Evolutionary conservation across 345 rosid species (phyloP), one percentile per base, ranked within the genome.

Genomic region (Trapa bicornis): DNA sequence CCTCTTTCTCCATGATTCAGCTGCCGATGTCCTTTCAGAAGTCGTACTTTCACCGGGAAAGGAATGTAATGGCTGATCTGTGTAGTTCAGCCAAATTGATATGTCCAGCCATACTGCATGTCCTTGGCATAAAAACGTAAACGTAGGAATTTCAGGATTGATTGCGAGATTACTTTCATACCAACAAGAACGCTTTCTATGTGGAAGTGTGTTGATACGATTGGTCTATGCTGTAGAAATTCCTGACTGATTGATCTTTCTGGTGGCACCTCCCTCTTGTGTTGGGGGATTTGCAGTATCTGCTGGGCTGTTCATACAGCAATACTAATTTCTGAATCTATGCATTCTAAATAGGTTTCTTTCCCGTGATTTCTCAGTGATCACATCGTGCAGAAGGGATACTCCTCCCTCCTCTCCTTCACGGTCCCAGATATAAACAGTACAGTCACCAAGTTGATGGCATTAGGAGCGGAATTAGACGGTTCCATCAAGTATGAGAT

Each of bases 401-500:
- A 85, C 71, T 80, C 92, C 74, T 85, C 92, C 10, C 47, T 87
- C 65, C 71, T 94, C 50, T 91, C 99, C 0, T 89, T 94, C 75
- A 86, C 93, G 13, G 97, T 94, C 67, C 47, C 85, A 2, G 97
- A 94, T 75, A 87, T 94, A 48, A 94, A 85, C 71, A 79, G 75
- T 50, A 60, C 86, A n/a, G 81, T 87, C 64, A 80, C 95, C 32
- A 91, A 94, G 77, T 74, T 88, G 54, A 87, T 91, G 92, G 86
- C 86, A 48, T 75, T 91, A 69, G 97, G 96, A 68, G 99, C 86
- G 4, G 96, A 91, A 47, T 82, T 94, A 33, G 97, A 94, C 69
- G 97, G 95, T 43, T 79, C 91, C 65, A 87, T 94, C 85, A 94
- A 91, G 71, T 78, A 91, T 66, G 95, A 94, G 77, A 82, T 91